Percentiles rank a stretch among this genome's conserved stretches.
phyloP scores from a whole-genome alignment of 805 yeast genomes.

The Saccharomycopsis oosterbeekiorum region DNA sequence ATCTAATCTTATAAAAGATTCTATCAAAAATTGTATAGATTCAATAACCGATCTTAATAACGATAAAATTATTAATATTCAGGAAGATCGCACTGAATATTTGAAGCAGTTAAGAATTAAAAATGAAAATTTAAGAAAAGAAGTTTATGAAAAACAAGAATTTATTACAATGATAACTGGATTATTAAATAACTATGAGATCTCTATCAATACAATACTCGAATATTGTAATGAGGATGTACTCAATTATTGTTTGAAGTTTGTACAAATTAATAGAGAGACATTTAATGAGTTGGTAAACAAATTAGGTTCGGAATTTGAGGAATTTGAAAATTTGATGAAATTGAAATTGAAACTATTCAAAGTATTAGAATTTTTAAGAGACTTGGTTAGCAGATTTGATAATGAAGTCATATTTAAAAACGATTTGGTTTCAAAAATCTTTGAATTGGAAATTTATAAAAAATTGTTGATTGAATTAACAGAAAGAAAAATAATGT shows the following conservation, averaged over 20 bases:
- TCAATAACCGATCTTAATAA: slow-evolving; percentile 3
- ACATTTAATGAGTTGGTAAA: slow-evolving; percentile 1
- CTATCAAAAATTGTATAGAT: slow-evolving; percentile 9
- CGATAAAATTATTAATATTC: not conserved
- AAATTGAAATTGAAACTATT: slow-evolving; percentile 4
- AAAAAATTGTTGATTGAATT: slow-evolving; percentile 1
- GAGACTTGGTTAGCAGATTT: not conserved
- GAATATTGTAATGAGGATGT: slow-evolving; percentile 13
- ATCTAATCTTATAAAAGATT: slow-evolving; percentile 9
- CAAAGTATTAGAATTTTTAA: slow-evolving; percentile 6
- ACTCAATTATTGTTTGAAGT: slow-evolving; percentile 10
- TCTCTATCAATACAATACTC: slow-evolving; percentile 13
- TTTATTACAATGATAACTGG: slow-evolving; percentile 2
- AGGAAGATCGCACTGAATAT: not conserved
- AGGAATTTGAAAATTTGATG: slow-evolving; percentile 7
- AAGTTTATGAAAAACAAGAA: slow-evolving; percentile 1
- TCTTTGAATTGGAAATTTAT: not conserved
- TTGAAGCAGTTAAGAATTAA: not conserved
- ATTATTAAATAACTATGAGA: slow-evolving; percentile 16
- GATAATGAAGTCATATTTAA: slow-evolving; percentile 2
- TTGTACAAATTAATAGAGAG: slow-evolving; percentile 2
- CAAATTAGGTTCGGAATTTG: slow-evolving; percentile 3
- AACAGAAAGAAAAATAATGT: not conserved
- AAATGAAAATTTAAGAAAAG: slow-evolving; percentile 2
- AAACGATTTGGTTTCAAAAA: not conserved